phyloP scores from a whole-genome alignment of 2,329 filamentous ascomycete species.

The Leptographium lundbergii region DNA sequence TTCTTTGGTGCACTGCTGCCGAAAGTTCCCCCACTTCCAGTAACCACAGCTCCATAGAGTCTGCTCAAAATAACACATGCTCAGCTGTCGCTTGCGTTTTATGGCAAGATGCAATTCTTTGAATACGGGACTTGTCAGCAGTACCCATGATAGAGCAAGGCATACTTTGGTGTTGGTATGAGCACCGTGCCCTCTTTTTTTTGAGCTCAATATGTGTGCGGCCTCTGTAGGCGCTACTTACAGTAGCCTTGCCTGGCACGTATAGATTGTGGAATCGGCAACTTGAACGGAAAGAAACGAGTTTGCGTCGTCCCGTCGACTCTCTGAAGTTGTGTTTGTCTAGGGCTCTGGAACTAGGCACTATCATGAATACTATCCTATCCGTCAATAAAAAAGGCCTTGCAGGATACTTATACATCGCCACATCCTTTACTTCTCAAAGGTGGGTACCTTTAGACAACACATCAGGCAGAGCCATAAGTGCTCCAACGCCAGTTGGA shows the following conservation, averaged over 20 bases:
- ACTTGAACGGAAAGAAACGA: not conserved
- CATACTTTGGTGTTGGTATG: not conserved
- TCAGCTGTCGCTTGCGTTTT: constrained; percentile 12
- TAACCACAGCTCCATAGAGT: constrained; percentile 75
- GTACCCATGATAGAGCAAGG: not conserved
- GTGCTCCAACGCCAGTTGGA: not conserved
- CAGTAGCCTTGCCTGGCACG: not conserved
- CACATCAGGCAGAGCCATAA: constrained; percentile 6
- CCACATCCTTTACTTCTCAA: not conserved
- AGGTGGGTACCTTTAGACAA: constrained; percentile 7
- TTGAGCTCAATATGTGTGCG: not conserved
- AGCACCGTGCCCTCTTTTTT: not conserved
- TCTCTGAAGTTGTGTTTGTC: not conserved
- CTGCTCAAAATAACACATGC: constrained; percentile 95
- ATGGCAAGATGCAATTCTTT: not conserved
- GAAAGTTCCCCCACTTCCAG: constrained; percentile 92
- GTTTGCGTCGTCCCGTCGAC: not conserved
- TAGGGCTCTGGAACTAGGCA: not conserved
- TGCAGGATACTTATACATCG: constrained; percentile 6
- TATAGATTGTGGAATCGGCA: not conserved
- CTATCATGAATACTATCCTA: not conserved
- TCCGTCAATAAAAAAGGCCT: not conserved
- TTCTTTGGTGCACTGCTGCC: constrained; percentile 85
- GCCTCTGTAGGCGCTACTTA: not conserved
- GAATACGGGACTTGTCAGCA: not conserved